Evolutionary conservation across 2,329 filamentous ascomycete genomes (phyloP).

Genomic region (Phaeoacremonium minimum): DNA sequence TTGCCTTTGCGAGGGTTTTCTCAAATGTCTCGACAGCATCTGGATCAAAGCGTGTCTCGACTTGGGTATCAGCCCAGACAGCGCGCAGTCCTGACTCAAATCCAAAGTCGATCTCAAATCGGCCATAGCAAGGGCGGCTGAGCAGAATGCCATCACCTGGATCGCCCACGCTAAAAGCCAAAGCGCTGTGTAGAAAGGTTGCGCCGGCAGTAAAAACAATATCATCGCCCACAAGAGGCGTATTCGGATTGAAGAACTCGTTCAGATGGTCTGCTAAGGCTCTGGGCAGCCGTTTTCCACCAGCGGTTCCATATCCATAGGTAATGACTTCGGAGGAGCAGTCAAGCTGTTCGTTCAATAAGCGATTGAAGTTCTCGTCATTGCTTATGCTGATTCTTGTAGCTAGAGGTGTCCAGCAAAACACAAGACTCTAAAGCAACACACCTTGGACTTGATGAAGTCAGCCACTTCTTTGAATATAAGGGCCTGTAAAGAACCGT

Average conservation of each 20-base stretch:
- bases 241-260: slow-evolving; percentile 26
- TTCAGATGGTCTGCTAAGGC: slow-evolving; percentile 31
- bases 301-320: slow-evolving; percentile 29
- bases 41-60: slow-evolving; percentile 37
- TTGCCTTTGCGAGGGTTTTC: slow-evolving; percentile 28
- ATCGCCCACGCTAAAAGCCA: slow-evolving; percentile 32
- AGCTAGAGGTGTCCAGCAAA: too few relatives aligned
- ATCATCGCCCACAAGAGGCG: slow-evolving; percentile 20
- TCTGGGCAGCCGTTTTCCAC: slow-evolving; percentile 25
- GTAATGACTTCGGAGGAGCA: too few relatives aligned
- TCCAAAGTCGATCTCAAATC: slow-evolving; percentile 43
- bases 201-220: slow-evolving; percentile 28
- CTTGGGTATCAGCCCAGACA: slow-evolving; percentile 38
- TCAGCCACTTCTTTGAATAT: too few relatives aligned
- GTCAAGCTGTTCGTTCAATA: too few relatives aligned
- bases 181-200: slow-evolving; percentile 33
- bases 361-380: too few relatives aligned
- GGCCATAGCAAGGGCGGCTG: slow-evolving; percentile 38
- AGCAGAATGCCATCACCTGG: slow-evolving; percentile 32
- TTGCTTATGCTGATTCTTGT: too few relatives aligned
- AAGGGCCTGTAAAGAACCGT: too few relatives aligned
- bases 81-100: slow-evolving; percentile 35
- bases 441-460: too few relatives aligned
- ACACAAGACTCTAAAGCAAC: too few relatives aligned
- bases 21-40: slow-evolving; percentile 39